phyloP scores from a whole-genome alignment of 2,329 filamentous ascomycete genomes.

The Stemphylium lycopersici region DNA sequence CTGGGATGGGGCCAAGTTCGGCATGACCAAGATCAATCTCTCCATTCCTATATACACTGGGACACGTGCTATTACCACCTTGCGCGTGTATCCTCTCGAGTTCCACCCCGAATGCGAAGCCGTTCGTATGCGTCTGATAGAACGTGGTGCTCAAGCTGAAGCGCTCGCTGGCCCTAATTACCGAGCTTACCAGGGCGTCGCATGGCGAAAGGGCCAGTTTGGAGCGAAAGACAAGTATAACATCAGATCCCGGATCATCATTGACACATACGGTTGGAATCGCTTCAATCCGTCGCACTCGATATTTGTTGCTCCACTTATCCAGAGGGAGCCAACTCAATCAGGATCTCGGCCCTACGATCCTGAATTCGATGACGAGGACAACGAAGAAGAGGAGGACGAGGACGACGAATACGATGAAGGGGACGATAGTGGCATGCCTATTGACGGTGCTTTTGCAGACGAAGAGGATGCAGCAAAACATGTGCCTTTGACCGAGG shows the following conservation, averaged over 20 bases:
- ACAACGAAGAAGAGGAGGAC: constrained; percentile 11
- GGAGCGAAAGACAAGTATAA: constrained; percentile 50
- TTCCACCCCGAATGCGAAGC: constrained; percentile 51
- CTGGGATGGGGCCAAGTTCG: constrained; percentile 48
- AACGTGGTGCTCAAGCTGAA: constrained; percentile 56
- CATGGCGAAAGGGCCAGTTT: constrained; percentile 45
- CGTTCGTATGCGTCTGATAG: constrained; percentile 50
- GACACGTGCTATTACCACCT: constrained; percentile 51
- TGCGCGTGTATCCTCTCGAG: constrained; percentile 53
- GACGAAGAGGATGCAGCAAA: constrained; percentile 24
- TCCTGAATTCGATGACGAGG: constrained; percentile 9
- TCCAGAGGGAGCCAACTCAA: constrained; percentile 32
- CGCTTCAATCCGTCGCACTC: constrained; percentile 53
- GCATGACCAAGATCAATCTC: constrained; percentile 37
- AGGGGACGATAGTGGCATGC: constrained; percentile 22
- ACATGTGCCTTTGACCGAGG: constrained; percentile 17
- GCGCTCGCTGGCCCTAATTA: constrained; percentile 57
- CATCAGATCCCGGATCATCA: constrained; percentile 58
- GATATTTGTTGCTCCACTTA: constrained; percentile 48
- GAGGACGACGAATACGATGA: background rate
- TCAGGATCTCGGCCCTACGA: background rate
- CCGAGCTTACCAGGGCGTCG: constrained; percentile 56
- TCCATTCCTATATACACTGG: constrained; percentile 44
- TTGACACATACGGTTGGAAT: constrained; percentile 61
- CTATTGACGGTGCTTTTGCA: constrained; percentile 22